Conservation (phyloP, 1,284 basidiomycete species). For the Trichosporon sp. region DNA sequence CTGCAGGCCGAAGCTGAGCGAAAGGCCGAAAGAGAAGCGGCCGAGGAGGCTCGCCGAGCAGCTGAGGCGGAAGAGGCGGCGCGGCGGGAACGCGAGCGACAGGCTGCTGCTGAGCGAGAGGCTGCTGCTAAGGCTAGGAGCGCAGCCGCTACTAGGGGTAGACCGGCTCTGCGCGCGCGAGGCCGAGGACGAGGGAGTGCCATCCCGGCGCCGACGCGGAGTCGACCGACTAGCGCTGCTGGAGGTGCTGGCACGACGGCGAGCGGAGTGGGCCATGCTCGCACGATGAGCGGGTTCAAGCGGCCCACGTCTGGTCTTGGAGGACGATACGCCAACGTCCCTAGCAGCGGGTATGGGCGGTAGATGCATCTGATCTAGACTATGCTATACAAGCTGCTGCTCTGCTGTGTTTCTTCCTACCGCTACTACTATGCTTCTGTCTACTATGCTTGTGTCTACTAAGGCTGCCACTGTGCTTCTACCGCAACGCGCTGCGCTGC, state of each 20-base stretch:
- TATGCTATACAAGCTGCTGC: too few relatives aligned
- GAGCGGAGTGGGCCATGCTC: conserved; percentile 7
- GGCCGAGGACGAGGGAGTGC: conserved; percentile 5
- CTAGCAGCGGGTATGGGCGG: conserved; percentile 44
- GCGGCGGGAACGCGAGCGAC: conserved; percentile 9
- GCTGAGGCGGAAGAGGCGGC: conserved; percentile 16
- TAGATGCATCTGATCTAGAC: background rate
- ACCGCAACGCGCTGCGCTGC: too few relatives aligned
- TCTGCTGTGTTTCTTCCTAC: too few relatives aligned
- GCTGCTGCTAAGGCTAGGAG: background rate
- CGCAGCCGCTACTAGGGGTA: conserved; percentile 6
- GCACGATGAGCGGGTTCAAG: conserved; percentile 5
- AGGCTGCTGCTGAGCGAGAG: conserved; percentile 4
- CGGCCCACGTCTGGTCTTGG: background rate
- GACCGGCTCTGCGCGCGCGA: conserved; percentile 7
- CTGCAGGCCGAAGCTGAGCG: conserved; percentile 19
- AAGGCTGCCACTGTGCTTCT: background rate
- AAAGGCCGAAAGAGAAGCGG: background rate
- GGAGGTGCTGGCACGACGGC: conserved; percentile 4
- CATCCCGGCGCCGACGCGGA: background rate
- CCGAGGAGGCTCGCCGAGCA: conserved; percentile 4
- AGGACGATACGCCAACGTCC: conserved; percentile 39
- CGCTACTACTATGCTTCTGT: background rate
- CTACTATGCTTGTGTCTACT: background rate
- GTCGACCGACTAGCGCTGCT: conserved; percentile 7